Evolutionary conservation across 129 eudicot species (phyloP), one percentile per base, ranked within the genome.

Genomic region (Gnaphalium uliginosum): DNA sequence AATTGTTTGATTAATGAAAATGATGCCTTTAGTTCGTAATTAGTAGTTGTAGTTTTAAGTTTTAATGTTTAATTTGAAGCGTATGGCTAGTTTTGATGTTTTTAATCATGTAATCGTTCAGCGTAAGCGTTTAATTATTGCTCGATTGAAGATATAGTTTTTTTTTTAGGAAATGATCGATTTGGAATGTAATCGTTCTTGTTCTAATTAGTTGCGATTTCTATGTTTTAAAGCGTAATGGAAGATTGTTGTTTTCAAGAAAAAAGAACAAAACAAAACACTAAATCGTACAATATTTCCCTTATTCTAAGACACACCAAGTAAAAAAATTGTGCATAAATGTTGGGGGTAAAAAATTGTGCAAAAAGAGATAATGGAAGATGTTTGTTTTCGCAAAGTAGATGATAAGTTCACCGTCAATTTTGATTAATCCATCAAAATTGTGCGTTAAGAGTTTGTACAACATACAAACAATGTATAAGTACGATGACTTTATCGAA

Each of bases 1-100:
- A 23, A 25, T 62, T 32, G 78, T 54, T 78, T 79, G 59, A 71
- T 18, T 37, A 37, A 25, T 32, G 18, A 68, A 56, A 56, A 24
- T 68, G 58, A 37, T 39, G 43, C 30, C 33, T 50, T 63, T 25
- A 15, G 68, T 43, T 43, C 51, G 51, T 43, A 43, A 43, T 14
- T 43, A 43, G 51, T 43, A 43, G 51, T 25, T 66, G 6, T 79
- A 37, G 78, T 33, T 64, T 64, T 62, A 60, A 0, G 22, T 53
- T 56, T 18, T 4, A 9, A 5, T 54, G 24, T 19, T 56, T n/a
- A 19, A 19, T 7, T 19, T 19, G 0, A 56, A n/a, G 2, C 21
- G 22, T 53, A 53, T 53, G 46, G 58, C 8, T 53, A 53, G 58
- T 56, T 54, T 56, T 56, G 25, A 21, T 18, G 10, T 56, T 56